Conservation (phyloP, 2,329 filamentous ascomycete species). For the Aspergillus sp. region DNA sequence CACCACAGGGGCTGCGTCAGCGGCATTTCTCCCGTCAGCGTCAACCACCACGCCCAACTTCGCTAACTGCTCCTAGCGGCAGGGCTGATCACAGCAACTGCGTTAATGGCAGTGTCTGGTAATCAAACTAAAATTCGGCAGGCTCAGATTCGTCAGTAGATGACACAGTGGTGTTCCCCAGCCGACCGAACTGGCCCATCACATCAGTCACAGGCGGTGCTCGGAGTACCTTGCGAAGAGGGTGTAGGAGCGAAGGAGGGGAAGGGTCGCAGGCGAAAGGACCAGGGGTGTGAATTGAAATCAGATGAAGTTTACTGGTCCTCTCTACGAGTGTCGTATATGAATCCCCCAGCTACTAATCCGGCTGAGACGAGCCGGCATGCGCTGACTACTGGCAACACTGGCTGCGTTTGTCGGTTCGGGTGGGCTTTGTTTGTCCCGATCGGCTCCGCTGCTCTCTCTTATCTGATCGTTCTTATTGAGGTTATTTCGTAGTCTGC, state of each 20-base stretch:
- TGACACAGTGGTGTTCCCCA: conserved; percentile 12
- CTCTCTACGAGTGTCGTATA: not conserved
- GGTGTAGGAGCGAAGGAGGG: not conserved
- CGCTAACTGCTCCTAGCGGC: not conserved
- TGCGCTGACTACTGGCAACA: conserved; percentile 10
- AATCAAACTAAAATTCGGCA: not conserved
- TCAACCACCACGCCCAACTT: conserved; percentile 1
- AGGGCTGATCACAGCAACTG: not conserved
- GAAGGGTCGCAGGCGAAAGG: not conserved
- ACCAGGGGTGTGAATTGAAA: not conserved
- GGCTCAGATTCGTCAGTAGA: not conserved
- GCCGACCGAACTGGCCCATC: not conserved
- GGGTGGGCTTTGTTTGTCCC: conserved; percentile 1
- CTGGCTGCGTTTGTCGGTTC: not conserved
- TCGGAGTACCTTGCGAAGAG: not conserved
- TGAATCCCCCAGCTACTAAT: not conserved
- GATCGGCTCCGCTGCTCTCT: conserved; percentile 1
- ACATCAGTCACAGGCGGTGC: not conserved
- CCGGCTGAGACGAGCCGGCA: conserved; percentile 10
- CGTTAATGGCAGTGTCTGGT: not conserved
- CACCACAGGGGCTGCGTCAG: conserved; percentile 42
- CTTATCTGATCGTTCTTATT: conserved; percentile 1
- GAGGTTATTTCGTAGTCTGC: too few species aligned
- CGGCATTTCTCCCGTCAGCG: conserved; percentile 11
- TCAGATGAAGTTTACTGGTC: conserved; percentile 3